These are phyloP conservation scores for Stereocaulon alpinum DNA, from an alignment of 495 filamentous ascomycete species.

Conservation along the genomic window DNA sequence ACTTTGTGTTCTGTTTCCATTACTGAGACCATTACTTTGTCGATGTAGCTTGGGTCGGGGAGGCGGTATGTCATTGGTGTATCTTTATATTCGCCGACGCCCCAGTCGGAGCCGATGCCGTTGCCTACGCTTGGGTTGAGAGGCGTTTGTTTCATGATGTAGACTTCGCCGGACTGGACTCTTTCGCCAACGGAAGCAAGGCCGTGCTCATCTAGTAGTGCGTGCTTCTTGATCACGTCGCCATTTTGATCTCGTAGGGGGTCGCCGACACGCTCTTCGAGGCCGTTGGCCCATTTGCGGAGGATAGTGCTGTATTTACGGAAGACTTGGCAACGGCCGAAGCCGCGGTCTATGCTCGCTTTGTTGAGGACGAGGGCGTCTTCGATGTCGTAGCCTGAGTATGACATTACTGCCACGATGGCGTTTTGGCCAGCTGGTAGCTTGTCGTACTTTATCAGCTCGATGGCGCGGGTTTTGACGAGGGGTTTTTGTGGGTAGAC, in stretches of 20 bases:
- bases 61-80: constrained; percentile 72
- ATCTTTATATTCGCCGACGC: constrained; percentile 50
- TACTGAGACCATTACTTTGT: constrained; percentile 83
- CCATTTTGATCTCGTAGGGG: constrained; percentile 49
- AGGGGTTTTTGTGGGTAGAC: constrained; percentile 97
- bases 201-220: constrained; percentile 66
- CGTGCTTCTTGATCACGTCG: constrained; percentile 58
- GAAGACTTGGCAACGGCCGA: constrained; percentile 93
- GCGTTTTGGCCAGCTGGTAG: constrained; percentile 94
- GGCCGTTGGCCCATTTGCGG: constrained; percentile 70
- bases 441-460: constrained; percentile 95
- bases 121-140: constrained; percentile 55
- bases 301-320: constrained; percentile 71
- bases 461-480: constrained; percentile 93
- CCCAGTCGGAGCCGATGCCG: constrained; percentile 51
- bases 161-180: constrained; percentile 64
- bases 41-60: constrained; percentile 75
- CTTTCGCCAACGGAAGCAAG: constrained; percentile 71
- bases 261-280: constrained; percentile 59
- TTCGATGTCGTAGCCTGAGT: constrained; percentile 98
- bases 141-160: constrained; percentile 79
- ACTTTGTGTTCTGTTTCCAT: constrained; percentile 72
- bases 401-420: constrained; percentile 97
- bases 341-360: constrained; percentile 84
- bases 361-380: constrained; percentile 96